Evolutionary conservation across 306 rosid genomes (phyloP).

Genomic region (Quercus variabilis): DNA sequence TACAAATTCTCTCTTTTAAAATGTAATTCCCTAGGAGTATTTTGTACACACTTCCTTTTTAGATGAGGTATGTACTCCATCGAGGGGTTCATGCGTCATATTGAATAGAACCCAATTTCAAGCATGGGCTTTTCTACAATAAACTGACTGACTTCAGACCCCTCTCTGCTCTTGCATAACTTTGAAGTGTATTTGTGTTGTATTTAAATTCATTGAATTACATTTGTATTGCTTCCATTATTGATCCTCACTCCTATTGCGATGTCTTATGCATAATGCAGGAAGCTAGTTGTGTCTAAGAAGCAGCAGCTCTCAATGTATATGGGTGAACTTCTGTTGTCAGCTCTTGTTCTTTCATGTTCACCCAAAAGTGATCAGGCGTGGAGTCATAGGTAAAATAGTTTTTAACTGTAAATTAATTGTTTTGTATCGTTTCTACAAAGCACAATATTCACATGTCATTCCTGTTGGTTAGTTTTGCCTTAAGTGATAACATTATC

Average conservation of each 20-base stretch:
- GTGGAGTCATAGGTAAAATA: constrained; percentile 74
- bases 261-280: constrained; percentile 28
- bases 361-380: constrained; percentile 88
- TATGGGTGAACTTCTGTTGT: constrained; percentile 65
- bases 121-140: neutral
- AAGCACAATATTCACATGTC: neutral
- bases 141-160: neutral
- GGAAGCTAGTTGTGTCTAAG: constrained; percentile 57
- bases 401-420: neutral
- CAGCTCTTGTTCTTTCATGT: constrained; percentile 72
- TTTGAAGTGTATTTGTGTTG: neutral
- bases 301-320: constrained; percentile 33
- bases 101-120: no score
- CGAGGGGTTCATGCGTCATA: neutral
- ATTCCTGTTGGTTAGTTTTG: neutral
- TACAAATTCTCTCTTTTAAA: no score
- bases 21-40: no score
- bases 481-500: neutral
- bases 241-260: neutral
- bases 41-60: no score
- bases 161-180: neutral
- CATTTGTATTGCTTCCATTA: neutral
- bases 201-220: neutral
- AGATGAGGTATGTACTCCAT: no score
- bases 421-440: constrained; percentile 5